phyloP scores from a whole-genome alignment of 2,329 filamentous ascomycete genomes.

The Shiraia sp. region DNA sequence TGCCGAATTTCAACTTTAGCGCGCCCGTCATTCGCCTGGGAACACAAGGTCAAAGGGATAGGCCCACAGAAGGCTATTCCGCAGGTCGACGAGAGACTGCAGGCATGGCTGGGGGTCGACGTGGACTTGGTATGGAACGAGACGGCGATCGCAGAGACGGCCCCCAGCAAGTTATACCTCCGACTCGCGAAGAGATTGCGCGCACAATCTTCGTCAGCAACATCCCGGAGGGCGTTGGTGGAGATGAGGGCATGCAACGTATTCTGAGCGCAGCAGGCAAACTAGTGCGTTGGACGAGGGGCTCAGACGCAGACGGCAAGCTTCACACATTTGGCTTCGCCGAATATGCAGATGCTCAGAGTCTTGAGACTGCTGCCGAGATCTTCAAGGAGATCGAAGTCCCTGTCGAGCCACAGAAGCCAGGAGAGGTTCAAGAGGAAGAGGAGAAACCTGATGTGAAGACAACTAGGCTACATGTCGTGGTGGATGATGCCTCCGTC shows the following conservation, averaged over 20 bases:
- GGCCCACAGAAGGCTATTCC: constrained; percentile 46
- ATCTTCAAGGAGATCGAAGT: constrained; percentile 81
- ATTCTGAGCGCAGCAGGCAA: constrained; percentile 77
- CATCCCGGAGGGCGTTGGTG: constrained; percentile 76
- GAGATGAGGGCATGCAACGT: constrained; percentile 77
- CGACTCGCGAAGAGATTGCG: constrained; percentile 86
- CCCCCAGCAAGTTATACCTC: constrained; percentile 74
- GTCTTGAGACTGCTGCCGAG: constrained; percentile 81
- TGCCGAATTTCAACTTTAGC: constrained; percentile 98
- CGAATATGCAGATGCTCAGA: constrained; percentile 90
- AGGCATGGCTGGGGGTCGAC: constrained; percentile 40
- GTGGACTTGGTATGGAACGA: constrained; percentile 62
- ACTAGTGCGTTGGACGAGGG: constrained; percentile 83
- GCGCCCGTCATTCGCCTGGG: constrained; percentile 94
- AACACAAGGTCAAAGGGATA: constrained; percentile 69
- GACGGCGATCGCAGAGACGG: constrained; percentile 66
- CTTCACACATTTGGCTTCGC: constrained; percentile 91
- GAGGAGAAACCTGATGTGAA: constrained; percentile 56
- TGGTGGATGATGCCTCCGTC: constrained; percentile 79
- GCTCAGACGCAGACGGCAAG: constrained; percentile 77
- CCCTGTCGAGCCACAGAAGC: constrained; percentile 74
- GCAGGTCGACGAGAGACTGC: constrained; percentile 54
- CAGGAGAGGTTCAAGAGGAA: constrained; percentile 50
- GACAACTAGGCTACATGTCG: constrained; percentile 68
- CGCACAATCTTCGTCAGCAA: constrained; percentile 89